phyloP scores from a whole-genome alignment of 2,329 filamentous ascomycete genomes.

The Gaeumannomyces tritici region DNA sequence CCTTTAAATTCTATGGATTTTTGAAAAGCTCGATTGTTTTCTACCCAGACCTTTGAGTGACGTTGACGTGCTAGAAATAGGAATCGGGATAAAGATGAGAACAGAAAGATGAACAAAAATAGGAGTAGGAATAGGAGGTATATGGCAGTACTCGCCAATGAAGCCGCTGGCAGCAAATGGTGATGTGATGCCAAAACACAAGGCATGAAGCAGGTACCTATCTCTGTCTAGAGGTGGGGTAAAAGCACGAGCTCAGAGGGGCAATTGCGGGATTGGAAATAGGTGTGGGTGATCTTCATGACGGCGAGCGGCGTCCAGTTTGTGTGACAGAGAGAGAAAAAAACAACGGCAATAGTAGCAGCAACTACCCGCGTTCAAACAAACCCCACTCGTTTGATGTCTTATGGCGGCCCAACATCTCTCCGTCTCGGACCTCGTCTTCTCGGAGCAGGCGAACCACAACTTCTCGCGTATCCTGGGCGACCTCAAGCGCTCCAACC shows the following conservation, averaged over 20 bases:
- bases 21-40: too few species aligned
- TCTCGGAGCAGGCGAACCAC: conserved; percentile 42
- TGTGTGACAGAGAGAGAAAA: neutral
- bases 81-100: too few species aligned
- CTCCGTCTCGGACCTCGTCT: conserved; percentile 28
- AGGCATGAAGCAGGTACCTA: too few species aligned
- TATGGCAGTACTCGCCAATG: too few species aligned
- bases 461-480: conserved; percentile 62
- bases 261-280: neutral
- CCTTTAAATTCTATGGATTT: neutral
- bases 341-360: neutral
- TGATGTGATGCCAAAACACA: too few species aligned
- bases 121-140: too few species aligned
- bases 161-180: too few species aligned
- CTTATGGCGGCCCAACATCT: neutral
- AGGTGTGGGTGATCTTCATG: too few species aligned
- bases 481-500: conserved; percentile 65
- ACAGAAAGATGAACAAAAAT: too few species aligned
- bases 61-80: too few species aligned
- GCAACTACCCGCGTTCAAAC: neutral
- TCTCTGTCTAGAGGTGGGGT: neutral
- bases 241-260: neutral
- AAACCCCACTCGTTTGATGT: too few species aligned
- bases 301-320: neutral
- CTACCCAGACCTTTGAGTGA: too few species aligned